Percentiles rank a stretch among this genome's conserved stretches.
These are phyloP conservation scores for Trametes cingulata DNA, from an alignment of 768 basidiomycete genomes.

Conservation along the genomic window DNA sequence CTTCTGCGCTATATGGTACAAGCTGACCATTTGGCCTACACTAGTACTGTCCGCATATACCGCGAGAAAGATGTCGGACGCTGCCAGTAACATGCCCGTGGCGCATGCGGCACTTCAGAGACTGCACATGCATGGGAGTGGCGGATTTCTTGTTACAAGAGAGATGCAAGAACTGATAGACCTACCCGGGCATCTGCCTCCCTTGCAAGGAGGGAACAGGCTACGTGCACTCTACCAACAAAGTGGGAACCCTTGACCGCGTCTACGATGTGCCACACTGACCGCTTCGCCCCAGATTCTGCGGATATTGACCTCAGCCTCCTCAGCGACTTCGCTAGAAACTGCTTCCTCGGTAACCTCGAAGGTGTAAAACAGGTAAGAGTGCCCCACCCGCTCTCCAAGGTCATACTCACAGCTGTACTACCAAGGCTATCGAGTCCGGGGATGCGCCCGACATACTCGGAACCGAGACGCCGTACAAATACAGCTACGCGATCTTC, in stretches of 20 bases:
- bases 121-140: slow-evolving; percentile 7
- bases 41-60: not conserved
- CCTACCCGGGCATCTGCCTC: slow-evolving; percentile 1
- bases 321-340: slow-evolving; percentile 12
- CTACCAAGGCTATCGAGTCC: slow-evolving; percentile 10
- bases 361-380: not conserved
- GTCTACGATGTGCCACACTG: not conserved
- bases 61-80: too few relatives aligned
- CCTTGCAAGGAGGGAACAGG: not conserved
- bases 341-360: slow-evolving; percentile 14
- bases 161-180: slow-evolving; percentile 10
- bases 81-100: not conserved
- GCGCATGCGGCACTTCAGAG: not conserved
- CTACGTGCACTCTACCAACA: slow-evolving; percentile 7
- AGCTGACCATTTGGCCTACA: too few relatives aligned
- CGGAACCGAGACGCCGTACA: slow-evolving; percentile 23
- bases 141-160: slow-evolving; percentile 4
- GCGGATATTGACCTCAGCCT: not conserved
- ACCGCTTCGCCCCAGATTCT: not conserved
- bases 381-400: too few relatives aligned
- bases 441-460: slow-evolving; percentile 20
- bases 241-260: not conserved
- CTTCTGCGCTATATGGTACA: too few relatives aligned
- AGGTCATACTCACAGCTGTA: not conserved
- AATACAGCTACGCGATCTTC: slow-evolving; percentile 21